Evolutionary conservation across 495 filamentous ascomycete genomes (phyloP), one percentile per base, ranked within the genome.

Genomic region (Xylaria sp.): DNA sequence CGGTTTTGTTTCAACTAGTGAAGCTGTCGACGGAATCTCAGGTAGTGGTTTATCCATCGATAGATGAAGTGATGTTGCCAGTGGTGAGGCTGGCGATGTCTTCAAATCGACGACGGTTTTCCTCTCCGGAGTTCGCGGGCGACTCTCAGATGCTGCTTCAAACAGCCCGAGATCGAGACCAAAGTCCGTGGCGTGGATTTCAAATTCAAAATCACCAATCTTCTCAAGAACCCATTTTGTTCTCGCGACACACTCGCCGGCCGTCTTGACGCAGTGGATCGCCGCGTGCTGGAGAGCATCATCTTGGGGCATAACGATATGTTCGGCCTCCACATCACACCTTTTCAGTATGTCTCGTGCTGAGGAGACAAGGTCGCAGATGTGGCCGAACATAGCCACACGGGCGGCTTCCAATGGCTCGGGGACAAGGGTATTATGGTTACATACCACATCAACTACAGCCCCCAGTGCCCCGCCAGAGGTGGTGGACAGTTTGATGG

Each of bases 201-300:
- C 91, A 67, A 97, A 88, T 77, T 97, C 94, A 75, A 99, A 97
- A 80, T 99, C 96, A 29, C 96, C 97, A 72, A 96, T 93, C 61
- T 91, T 86, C 80, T 97, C 94, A 69, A 99, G 91, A 46, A 97
- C 90, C 80, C 88, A 84, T 74, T 92, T 93, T 31, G 94, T 91
- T 79, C 94, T 94, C 6, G 90, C 90, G 26, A 97, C 90, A 78
- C 96, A 98, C 74, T 97, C 95, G 19, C 95, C 95, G 63, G 94
- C 93, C 41, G 92, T 90, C 68, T 93, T 90, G 46, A 98, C 95
- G 80, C 96, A 98, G 57, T 90, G 90, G 7, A 94, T 98, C 44
- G 96, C 95, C 21, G 94, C 92, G 35, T 72, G 70, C 41, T 72
- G 62, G 86, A 85, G 41, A 96, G 87, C 67, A 98, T 93, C 93